A percentile compares a stretch with the other conserved stretches of the same genome.
Evolutionary conservation across 2,329 filamentous ascomycete genomes (phyloP).

Genomic region (Diaporthe sp.): DNA sequence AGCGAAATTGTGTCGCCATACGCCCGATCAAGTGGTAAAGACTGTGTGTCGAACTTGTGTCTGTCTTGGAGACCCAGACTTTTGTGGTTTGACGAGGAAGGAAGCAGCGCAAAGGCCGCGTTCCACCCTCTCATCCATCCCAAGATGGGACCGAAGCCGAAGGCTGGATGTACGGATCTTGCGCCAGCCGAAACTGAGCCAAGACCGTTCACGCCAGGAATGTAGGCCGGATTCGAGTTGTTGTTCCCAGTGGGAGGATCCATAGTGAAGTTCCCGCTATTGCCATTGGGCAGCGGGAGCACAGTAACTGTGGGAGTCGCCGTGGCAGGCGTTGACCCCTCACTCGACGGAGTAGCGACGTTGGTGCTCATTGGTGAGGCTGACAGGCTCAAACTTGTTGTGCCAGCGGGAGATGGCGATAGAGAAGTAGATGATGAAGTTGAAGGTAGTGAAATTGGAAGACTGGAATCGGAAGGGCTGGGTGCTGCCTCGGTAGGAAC

Average conservation of each 20-base stretch:
- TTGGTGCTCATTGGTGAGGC: slow-evolving; percentile 33
- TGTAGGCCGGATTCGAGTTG: not conserved
- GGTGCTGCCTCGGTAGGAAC: slow-evolving; percentile 6
- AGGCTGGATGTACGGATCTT: not conserved
- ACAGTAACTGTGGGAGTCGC: slow-evolving; percentile 34
- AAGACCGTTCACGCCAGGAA: slow-evolving; percentile 33
- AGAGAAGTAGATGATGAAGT: slow-evolving; percentile 14
- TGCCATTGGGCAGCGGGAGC: slow-evolving; percentile 25
- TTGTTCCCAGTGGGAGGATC: slow-evolving; percentile 19
- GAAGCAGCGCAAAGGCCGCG: not conserved
- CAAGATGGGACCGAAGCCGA: slow-evolving; percentile 31
- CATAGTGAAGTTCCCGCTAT: slow-evolving; percentile 29
- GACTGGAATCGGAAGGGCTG: slow-evolving; percentile 17
- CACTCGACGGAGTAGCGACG: slow-evolving; percentile 37
- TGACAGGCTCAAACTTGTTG: slow-evolving; percentile 19
- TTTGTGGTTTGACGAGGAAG: not conserved
- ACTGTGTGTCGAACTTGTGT: slow-evolving; percentile 29
- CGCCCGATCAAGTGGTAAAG: slow-evolving; percentile 13
- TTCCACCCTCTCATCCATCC: slow-evolving; percentile 6
- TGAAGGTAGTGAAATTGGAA: slow-evolving; percentile 4
- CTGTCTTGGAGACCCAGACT: not conserved
- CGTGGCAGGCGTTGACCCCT: slow-evolving; percentile 36
- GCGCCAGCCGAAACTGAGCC: slow-evolving; percentile 25
- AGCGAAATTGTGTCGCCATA: not conserved
- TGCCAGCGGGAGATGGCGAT: slow-evolving; percentile 15